Base-by-base conservation (phyloP, 2,329 filamentous ascomycete species). In the Diaporthe caulivora region DNA sequence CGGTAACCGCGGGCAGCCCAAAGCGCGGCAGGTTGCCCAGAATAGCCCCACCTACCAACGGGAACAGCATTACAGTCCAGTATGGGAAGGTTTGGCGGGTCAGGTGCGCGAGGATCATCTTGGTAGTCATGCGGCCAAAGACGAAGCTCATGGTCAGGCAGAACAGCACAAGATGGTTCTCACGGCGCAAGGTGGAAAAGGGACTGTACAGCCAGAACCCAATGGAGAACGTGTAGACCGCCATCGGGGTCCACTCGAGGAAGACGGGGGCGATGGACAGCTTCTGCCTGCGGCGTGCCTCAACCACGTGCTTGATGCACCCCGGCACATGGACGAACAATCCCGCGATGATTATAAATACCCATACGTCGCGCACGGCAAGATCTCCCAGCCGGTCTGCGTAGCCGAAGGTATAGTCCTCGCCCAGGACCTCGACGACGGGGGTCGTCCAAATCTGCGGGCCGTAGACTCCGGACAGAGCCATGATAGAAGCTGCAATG, bases 51-150 rank as follows among this genome's bases (percentile, higher is more conserved):
- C 94, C 93, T 62, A 98, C 89, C 51, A 99, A 91, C 10, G 97
- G 97, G 44, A 90, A 91, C 49, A 98, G 88, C 89, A 98, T 94
- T 64, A 97, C 89, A 15, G 97, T 98, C 95, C 95, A 98, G 88
- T 94, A 97, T 1, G 97, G 97, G 84, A 98, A 99, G 4, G 96
- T 94, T 82, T 98, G 97, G 76, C 91, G 91, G 2, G 97, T 97
- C 68, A 99, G 87, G 83, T 99, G 97, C 3, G 97, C 96, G 24
- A 99, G 91, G 80, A 99, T 99, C 83, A 98, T 98, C 87, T 98
- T 99, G 51, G 97, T 99, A 0, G 97, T 98, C 92, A 99, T 95
- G 77, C 97, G 93, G 47, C 97, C 97, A 82, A 99, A 98, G 74
- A 98, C 97, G 79, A 98, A 95, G n/a, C 94, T 94, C 88, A 98